phyloP scores from a whole-genome alignment of 176 grass and related monocot species.

The Puya raimondii region DNA sequence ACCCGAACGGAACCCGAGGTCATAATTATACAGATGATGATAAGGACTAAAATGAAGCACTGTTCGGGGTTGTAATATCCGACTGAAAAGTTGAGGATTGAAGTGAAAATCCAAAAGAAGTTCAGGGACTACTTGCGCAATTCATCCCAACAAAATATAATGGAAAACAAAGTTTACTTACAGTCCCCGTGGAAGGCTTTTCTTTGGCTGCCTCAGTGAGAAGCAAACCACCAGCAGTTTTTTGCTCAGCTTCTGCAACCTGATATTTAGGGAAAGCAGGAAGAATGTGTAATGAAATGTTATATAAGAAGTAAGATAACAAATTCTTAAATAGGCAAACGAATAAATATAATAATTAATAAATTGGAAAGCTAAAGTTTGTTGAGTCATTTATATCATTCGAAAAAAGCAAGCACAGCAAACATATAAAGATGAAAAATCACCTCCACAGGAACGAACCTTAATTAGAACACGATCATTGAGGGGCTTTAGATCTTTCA shows the following conservation, averaged over 20 bases:
- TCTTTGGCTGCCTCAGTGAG: constrained; percentile 59
- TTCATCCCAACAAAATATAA: background rate
- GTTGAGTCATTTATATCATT: background rate
- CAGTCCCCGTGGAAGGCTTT: constrained; percentile 73
- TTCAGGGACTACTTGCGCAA: background rate
- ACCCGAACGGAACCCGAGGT: no score
- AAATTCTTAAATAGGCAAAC: background rate
- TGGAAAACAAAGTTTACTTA: constrained; percentile 19
- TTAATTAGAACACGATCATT: constrained; percentile 58
- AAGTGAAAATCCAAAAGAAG: background rate
- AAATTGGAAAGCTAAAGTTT: background rate
- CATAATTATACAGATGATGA: no score
- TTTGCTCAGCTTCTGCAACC: constrained; percentile 76
- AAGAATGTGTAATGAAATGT: background rate
- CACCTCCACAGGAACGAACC: constrained; percentile 19
- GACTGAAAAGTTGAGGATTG: no score
- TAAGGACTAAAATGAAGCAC: no score
- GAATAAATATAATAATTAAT: background rate
- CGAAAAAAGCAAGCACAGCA: background rate
- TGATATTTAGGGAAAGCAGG: constrained; percentile 17
- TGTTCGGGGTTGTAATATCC: no score
- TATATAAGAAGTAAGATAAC: background rate
- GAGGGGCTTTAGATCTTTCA: constrained; percentile 73
- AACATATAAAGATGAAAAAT: constrained; percentile 11
- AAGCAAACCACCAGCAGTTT: constrained; percentile 55